Evolutionary conservation across 2,329 filamentous ascomycete species (phyloP).

Genomic region (Talaromyces sp.): DNA sequence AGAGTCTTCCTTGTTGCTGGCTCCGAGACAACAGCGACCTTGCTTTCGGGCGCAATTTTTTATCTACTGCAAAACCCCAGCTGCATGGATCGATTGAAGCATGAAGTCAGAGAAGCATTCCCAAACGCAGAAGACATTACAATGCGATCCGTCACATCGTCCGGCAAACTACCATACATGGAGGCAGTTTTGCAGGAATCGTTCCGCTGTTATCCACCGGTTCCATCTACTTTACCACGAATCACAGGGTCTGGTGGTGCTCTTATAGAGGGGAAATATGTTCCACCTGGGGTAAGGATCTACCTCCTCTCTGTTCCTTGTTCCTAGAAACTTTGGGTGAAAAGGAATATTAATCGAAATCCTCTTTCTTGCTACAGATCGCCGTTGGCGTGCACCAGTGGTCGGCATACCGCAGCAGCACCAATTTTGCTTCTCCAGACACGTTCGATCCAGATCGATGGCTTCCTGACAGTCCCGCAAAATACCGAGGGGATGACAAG

Average conservation of each 20-base stretch:
- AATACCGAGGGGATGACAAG: conserved; percentile 43
- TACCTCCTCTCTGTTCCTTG: no score
- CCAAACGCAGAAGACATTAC: conserved; percentile 33
- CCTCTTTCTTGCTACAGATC: conserved; percentile 24
- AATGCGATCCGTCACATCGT: conserved; percentile 25
- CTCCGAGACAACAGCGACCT: conserved; percentile 46
- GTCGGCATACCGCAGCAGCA: conserved; percentile 43
- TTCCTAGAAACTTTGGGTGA: no score
- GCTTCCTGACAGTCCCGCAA: conserved; percentile 21
- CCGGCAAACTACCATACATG: conserved; percentile 36
- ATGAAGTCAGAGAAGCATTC: conserved; percentile 44
- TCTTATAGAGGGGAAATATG: conserved; percentile 13
- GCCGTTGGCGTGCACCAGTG: conserved; percentile 46
- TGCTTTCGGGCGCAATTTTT: conserved; percentile 43
- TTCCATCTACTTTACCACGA: conserved; percentile 15
- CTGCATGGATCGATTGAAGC: conserved; percentile 29
- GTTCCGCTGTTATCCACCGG: conserved; percentile 42
- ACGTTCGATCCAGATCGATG: conserved; percentile 49
- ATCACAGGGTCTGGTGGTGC: conserved; percentile 6
- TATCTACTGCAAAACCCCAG: conserved; percentile 39
- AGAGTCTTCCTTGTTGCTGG: conserved; percentile 10
- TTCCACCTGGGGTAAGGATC: conserved; percentile 25
- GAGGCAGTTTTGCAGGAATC: conserved; percentile 43
- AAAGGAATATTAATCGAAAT: background rate
- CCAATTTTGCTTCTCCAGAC: conserved; percentile 47